phyloP scores from a whole-genome alignment of 164 flowering plant genomes.

The Berberis thunbergii region DNA sequence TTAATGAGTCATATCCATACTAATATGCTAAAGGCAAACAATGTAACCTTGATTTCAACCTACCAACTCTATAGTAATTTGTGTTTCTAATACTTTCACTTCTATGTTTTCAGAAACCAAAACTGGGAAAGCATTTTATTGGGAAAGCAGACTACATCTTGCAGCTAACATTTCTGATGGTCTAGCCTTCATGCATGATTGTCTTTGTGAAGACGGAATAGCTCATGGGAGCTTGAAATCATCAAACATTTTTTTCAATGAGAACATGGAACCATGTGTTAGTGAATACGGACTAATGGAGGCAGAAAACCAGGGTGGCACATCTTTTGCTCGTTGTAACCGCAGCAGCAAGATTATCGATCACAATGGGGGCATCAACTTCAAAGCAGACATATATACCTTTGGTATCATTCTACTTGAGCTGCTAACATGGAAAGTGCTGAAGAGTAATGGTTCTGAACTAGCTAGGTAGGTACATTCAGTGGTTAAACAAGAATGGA shows the following conservation, averaged over 20 bases:
- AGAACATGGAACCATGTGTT: conserved; percentile 40
- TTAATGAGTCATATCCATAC: too few species aligned
- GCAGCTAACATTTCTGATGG: conserved; percentile 43
- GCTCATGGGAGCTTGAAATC: conserved; percentile 68
- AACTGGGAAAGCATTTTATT: conserved; percentile 32
- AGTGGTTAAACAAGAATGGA: too few species aligned
- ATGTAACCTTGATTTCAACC: not conserved
- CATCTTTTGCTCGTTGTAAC: conserved; percentile 9
- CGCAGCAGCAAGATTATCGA: conserved; percentile 6
- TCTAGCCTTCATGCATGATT: conserved; percentile 45
- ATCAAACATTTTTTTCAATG: conserved; percentile 48
- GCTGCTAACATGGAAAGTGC: too few species aligned
- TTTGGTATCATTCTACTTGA: conserved; percentile 24
- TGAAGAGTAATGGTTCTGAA: too few species aligned
- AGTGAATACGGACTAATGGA: conserved; percentile 57
- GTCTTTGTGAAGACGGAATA: conserved; percentile 30
- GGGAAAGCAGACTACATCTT: conserved; percentile 47
- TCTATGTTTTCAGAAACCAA: conserved; percentile 26
- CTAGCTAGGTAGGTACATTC: too few species aligned
- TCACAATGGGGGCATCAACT: conserved; percentile 6
- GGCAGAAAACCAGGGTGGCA: conserved; percentile 17
- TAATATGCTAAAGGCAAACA: not conserved
- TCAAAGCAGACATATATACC: conserved; percentile 34
- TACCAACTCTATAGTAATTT: not conserved
- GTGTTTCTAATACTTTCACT: not conserved